Percentiles rank a stretch among this genome's conserved stretches.
Conservation (phyloP, 179 eudicot genomes). For the Silene noctiflora region DNA sequence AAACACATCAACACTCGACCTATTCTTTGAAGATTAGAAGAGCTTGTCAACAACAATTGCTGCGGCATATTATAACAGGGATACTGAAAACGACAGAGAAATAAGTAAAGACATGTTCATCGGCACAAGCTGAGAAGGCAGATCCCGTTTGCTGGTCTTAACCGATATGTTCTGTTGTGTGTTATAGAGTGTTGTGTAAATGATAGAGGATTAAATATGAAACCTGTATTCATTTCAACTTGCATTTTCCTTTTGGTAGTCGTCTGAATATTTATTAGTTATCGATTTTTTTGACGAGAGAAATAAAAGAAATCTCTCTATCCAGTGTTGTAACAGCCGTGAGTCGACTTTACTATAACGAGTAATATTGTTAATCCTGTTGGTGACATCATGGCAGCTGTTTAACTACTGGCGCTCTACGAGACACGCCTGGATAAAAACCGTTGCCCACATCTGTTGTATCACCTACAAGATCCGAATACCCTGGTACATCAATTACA, state of each 20-base stretch:
- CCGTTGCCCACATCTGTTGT: too few species aligned
- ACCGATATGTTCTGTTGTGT: conserved; percentile 24
- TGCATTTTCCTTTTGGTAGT: conserved; percentile 13
- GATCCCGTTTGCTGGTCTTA: conserved; percentile 13
- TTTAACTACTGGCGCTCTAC: neutral
- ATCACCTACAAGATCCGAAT: too few species aligned
- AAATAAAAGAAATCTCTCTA: conserved; percentile 2
- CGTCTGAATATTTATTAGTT: conserved; percentile 7
- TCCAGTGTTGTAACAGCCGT: neutral
- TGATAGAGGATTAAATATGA: conserved; percentile 18
- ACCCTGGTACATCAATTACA: too few species aligned
- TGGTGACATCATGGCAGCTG: neutral
- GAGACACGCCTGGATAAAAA: neutral
- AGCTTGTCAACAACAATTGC: conserved; percentile 11
- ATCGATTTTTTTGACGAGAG: neutral
- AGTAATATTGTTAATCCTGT: neutral
- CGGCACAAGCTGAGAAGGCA: conserved; percentile 13
- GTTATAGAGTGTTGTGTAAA: conserved; percentile 23
- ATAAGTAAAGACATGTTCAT: conserved; percentile 20
- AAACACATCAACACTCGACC: conserved; percentile 19
- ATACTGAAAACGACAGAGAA: conserved; percentile 14
- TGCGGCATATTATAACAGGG: conserved; percentile 11
- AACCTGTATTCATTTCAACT: conserved; percentile 24
- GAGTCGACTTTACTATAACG: neutral
- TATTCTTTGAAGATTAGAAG: conserved; percentile 27